Conservation (phyloP, 495 filamentous ascomycete genomes). For the Gamarada debralockiae region DNA sequence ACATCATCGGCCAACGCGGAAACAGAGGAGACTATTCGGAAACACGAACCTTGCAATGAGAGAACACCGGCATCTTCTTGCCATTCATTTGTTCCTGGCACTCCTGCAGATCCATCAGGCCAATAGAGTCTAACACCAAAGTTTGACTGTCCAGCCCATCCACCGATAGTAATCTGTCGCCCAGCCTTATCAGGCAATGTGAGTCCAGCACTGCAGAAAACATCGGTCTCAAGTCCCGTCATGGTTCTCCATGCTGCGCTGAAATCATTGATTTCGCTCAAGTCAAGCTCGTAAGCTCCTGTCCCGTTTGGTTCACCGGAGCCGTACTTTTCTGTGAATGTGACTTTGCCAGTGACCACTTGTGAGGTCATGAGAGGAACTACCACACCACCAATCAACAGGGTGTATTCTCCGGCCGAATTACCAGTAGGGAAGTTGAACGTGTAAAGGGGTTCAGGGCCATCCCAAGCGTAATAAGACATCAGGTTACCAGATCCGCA, state of each 20-base stretch:
- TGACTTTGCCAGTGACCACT: conserved; percentile 57
- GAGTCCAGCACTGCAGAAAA: conserved; percentile 58
- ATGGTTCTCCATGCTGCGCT: conserved; percentile 50
- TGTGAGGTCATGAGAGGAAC: conserved; percentile 52
- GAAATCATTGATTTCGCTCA: conserved; percentile 39
- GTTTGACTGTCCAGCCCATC: conserved; percentile 58
- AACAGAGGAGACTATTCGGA: no score
- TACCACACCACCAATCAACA: conserved; percentile 47
- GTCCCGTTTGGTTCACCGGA: conserved; percentile 43
- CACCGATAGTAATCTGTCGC: conserved; percentile 60
- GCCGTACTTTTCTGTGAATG: conserved; percentile 55
- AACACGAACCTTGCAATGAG: conserved; percentile 37
- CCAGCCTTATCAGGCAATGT: conserved; percentile 59
- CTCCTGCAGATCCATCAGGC: conserved; percentile 54
- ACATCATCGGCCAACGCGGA: no score
- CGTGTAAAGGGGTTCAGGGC: neutral
- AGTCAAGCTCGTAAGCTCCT: conserved; percentile 63
- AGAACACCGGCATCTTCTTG: conserved; percentile 46
- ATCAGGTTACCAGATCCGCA: conserved; percentile 53
- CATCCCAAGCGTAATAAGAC: conserved; percentile 38
- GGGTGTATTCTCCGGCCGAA: conserved; percentile 37
- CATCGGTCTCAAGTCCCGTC: conserved; percentile 49
- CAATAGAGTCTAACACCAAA: conserved; percentile 59
- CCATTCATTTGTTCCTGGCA: conserved; percentile 55
- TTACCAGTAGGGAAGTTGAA: conserved; percentile 43